Evolutionary conservation across 2,329 filamentous ascomycete genomes (phyloP).

Genomic region (Septoria petroselini): DNA sequence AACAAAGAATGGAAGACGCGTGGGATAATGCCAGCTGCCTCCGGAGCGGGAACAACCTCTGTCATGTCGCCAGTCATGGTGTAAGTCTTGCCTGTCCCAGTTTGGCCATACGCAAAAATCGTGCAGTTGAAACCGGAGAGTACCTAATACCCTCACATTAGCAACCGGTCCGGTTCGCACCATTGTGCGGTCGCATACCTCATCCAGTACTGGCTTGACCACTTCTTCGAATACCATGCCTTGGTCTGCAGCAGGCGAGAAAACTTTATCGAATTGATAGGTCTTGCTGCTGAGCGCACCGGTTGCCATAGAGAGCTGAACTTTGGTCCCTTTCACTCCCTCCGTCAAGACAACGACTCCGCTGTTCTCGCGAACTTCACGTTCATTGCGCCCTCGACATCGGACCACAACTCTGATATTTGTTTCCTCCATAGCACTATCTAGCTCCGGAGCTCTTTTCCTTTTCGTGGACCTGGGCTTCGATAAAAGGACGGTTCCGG

Average conservation of each 20-base stretch:
- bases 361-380: slow-evolving; percentile 91
- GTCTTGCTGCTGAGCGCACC: slow-evolving; percentile 92
- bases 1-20: slow-evolving; percentile 86
- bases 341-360: slow-evolving; percentile 86
- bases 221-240: slow-evolving; percentile 93
- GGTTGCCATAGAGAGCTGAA: slow-evolving; percentile 88
- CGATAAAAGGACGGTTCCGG: no score
- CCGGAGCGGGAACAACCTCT: slow-evolving; percentile 82
- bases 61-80: slow-evolving; percentile 99
- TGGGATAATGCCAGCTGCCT: slow-evolving; percentile 92
- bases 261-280: slow-evolving; percentile 96
- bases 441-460: no score
- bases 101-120: slow-evolving; percentile 97
- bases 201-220: slow-evolving; percentile 85
- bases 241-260: slow-evolving; percentile 91
- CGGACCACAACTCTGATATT: slow-evolving; percentile 98
- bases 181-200: no score
- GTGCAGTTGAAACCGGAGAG: slow-evolving; percentile 94
- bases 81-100: slow-evolving; percentile 96
- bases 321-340: slow-evolving; percentile 77
- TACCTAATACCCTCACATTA: no score
- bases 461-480: no score
- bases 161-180: no score
- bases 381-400: slow-evolving; percentile 86
- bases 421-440: no score